These are phyloP conservation scores for Lepidium campestre DNA, from an alignment of 441 rosid species.

Conservation along the genomic window DNA sequence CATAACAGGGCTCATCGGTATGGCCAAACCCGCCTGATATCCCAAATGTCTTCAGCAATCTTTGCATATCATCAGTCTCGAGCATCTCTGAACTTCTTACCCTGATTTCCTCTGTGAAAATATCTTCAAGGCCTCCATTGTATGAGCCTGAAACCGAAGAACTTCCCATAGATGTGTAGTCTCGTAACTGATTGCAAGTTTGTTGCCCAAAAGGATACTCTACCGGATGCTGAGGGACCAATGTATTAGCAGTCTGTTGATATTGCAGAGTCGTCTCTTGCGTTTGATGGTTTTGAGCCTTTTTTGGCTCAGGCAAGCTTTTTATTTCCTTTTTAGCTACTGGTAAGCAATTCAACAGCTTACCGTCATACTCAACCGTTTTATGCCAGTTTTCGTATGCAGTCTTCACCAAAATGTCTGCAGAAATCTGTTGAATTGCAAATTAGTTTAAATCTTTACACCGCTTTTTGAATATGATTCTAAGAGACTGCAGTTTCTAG, in stretches of 20 bases:
- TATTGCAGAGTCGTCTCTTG: constrained; percentile 26
- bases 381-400: constrained; percentile 94
- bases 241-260: constrained; percentile 19
- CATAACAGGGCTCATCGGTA: constrained; percentile 45
- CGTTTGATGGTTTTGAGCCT: constrained; percentile 28
- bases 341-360: constrained; percentile 43
- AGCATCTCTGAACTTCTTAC: constrained; percentile 82
- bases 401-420: constrained; percentile 70
- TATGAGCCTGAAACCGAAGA: constrained; percentile 26
- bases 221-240: constrained; percentile 37
- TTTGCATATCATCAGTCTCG: constrained; percentile 81
- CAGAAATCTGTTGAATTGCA: constrained; percentile 48
- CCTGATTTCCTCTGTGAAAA: constrained; percentile 57
- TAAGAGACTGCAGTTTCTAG: neutral
- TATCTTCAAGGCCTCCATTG: constrained; percentile 48
- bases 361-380: constrained; percentile 74
- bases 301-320: constrained; percentile 24
- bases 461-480: neutral
- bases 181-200: constrained; percentile 23
- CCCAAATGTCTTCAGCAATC: constrained; percentile 52
- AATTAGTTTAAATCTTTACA: neutral
- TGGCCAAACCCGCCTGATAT: constrained; percentile 39
- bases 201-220: constrained; percentile 46
- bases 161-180: constrained; percentile 35
- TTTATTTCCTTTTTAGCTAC: constrained; percentile 29